Evolutionary conservation across 306 rosid species (phyloP).

Genomic region (Cucurbita pepo): DNA sequence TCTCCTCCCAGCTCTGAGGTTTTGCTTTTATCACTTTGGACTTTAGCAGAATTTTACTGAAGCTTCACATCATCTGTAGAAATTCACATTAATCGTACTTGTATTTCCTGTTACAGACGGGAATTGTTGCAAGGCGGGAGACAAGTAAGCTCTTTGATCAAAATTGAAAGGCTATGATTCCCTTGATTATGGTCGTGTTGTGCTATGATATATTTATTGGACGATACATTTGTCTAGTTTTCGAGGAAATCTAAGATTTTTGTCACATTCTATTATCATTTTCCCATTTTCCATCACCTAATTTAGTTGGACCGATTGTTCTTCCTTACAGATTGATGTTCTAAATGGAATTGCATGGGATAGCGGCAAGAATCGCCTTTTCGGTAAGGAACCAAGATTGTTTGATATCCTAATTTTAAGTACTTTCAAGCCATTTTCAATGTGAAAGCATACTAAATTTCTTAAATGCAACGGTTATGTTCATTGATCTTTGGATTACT

Average conservation of each 20-base stretch:
- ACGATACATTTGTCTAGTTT: neutral
- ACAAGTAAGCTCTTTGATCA: slow-evolving; percentile 31
- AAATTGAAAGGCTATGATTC: neutral
- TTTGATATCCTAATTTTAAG: neutral
- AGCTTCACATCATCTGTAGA: neutral
- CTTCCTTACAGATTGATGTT: slow-evolving; percentile 32
- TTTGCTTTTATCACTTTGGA: neutral
- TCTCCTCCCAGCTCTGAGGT: slow-evolving; percentile 72
- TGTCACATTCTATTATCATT: neutral
- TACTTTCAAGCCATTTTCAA: neutral
- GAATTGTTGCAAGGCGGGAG: slow-evolving; percentile 28
- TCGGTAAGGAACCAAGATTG: slow-evolving; percentile 33
- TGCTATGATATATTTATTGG: neutral
- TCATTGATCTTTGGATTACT: neutral
- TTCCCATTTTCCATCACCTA: neutral
- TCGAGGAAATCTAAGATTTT: neutral
- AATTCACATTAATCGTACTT: neutral
- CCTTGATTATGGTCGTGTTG: neutral
- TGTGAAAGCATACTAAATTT: neutral
- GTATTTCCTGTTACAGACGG: slow-evolving; percentile 26
- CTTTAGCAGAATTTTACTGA: neutral
- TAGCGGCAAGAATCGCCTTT: slow-evolving; percentile 29
- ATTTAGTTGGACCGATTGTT: neutral
- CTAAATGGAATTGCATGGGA: slow-evolving; percentile 98
- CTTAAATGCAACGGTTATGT: neutral